Conservation (phyloP, 106 monocot genomes). For the Gastrodia elata region DNA sequence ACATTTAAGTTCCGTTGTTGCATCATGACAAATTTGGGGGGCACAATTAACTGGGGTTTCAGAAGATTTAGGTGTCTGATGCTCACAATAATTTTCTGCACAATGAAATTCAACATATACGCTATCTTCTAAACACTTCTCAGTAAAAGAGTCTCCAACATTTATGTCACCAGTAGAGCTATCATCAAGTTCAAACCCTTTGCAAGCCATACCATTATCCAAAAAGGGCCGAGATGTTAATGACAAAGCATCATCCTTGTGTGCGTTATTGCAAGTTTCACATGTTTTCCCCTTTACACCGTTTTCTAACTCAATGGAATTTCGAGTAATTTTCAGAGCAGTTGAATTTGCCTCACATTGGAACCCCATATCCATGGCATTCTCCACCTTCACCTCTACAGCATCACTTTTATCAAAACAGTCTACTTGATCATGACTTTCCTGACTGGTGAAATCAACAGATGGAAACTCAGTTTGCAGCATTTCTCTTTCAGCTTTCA, state of each 20-base stretch:
- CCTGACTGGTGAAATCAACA: constrained; percentile 1
- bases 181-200: constrained; percentile 9
- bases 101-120: not conserved
- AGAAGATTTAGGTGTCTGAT: constrained; percentile 5
- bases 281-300: constrained; percentile 4
- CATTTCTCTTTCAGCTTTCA: constrained; percentile 6
- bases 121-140: constrained; percentile 2
- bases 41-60: constrained; percentile 1
- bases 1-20: too few species aligned
- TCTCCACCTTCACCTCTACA: constrained; percentile 4
- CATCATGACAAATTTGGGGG: too few species aligned
- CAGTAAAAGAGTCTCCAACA: constrained; percentile 3
- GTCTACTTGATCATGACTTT: constrained; percentile 12
- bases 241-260: constrained; percentile 3
- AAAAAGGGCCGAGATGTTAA: not conserved
- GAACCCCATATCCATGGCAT: constrained; percentile 12
- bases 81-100: not conserved
- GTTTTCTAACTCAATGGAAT: not conserved
- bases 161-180: not conserved
- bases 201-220: not conserved
- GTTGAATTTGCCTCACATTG: not conserved
- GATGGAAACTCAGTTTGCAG: not conserved
- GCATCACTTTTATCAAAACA: constrained; percentile 11
- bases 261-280: not conserved
- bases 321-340: constrained; percentile 6